Conservation (phyloP, 2,329 filamentous ascomycete species). For the Cladobotryum mycophilum region DNA sequence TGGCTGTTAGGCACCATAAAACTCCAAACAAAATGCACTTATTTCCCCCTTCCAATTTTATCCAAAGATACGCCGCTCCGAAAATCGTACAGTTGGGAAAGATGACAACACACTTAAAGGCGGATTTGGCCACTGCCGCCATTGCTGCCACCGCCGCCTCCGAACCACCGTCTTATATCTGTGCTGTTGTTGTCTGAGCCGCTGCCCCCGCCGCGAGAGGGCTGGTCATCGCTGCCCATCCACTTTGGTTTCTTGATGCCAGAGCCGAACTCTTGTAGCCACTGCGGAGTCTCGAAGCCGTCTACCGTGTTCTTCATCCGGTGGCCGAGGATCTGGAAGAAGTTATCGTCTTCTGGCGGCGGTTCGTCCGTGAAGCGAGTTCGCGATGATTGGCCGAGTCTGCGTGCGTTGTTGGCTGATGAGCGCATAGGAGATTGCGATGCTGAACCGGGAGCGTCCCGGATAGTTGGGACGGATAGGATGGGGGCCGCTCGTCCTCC, state of each 20-base stretch:
- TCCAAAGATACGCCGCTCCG: too few relatives aligned
- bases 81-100: neutral
- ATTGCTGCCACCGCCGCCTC: constrained; percentile 27
- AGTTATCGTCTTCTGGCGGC: constrained; percentile 68
- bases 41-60: too few relatives aligned
- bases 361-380: constrained; percentile 40
- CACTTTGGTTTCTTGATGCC: constrained; percentile 72
- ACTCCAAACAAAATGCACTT: neutral
- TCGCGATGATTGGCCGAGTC: constrained; percentile 21
- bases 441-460: constrained; percentile 28
- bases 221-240: constrained; percentile 58
- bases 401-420: constrained; percentile 19
- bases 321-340: constrained; percentile 78
- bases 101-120: constrained; percentile 7
- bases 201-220: constrained; percentile 16
- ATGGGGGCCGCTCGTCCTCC: constrained; percentile 26
- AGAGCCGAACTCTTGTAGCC: constrained; percentile 66
- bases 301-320: constrained; percentile 91
- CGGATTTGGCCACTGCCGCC: constrained; percentile 14
- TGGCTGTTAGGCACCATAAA: neutral
- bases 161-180: constrained; percentile 54
- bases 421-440: constrained; percentile 38
- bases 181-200: constrained; percentile 19
- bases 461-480: constrained; percentile 40
- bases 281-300: constrained; percentile 71